A percentile compares a stretch with the other conserved stretches of the same genome.
phyloP scores from a whole-genome alignment of 805 yeast genomes.

The Kuraishia floccosa region DNA sequence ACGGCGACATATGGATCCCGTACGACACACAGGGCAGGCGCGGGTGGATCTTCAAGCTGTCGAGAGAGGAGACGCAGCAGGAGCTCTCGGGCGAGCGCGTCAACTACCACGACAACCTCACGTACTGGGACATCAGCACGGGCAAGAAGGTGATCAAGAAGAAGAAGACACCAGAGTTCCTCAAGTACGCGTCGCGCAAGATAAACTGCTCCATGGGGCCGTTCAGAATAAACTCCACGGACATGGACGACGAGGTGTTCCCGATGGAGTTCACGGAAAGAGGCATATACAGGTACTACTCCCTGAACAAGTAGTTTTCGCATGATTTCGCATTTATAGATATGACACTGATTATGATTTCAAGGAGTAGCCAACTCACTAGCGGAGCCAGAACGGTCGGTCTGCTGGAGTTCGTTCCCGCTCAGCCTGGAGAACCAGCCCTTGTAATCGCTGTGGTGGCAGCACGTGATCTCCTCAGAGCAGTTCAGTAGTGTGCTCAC shows the following conservation, averaged over 20 bases:
- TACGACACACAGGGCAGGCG: constrained; percentile 58
- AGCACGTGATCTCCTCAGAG: too few species aligned
- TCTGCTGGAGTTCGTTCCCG: too few species aligned
- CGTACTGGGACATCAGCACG: constrained; percentile 50
- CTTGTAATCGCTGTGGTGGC: too few species aligned
- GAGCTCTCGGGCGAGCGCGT: constrained; percentile 12
- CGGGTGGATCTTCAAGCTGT: constrained; percentile 60
- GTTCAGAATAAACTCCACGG: constrained; percentile 26
- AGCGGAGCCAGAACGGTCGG: too few species aligned
- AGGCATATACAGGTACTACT: constrained; percentile 48
- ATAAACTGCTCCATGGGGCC: constrained; percentile 45
- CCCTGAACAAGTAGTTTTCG: constrained; percentile 33
- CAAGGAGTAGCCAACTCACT: too few species aligned
- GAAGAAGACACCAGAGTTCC: constrained; percentile 32
- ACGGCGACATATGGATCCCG: constrained; percentile 31
- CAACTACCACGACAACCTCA: constrained; percentile 23
- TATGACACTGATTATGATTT: neutral
- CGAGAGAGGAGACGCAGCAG: constrained; percentile 10
- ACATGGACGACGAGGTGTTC: constrained; percentile 27
- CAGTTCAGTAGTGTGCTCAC: too few species aligned
- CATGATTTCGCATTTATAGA: too few species aligned
- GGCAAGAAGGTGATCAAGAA: constrained; percentile 47
- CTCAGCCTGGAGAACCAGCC: too few species aligned
- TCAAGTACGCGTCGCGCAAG: constrained; percentile 41
- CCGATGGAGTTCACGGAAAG: constrained; percentile 37